Percentiles rank a stretch among this genome's conserved stretches.
phyloP scores from a whole-genome alignment of 192 early-diverging fungal species.

The Rhizophagus clarus region DNA sequence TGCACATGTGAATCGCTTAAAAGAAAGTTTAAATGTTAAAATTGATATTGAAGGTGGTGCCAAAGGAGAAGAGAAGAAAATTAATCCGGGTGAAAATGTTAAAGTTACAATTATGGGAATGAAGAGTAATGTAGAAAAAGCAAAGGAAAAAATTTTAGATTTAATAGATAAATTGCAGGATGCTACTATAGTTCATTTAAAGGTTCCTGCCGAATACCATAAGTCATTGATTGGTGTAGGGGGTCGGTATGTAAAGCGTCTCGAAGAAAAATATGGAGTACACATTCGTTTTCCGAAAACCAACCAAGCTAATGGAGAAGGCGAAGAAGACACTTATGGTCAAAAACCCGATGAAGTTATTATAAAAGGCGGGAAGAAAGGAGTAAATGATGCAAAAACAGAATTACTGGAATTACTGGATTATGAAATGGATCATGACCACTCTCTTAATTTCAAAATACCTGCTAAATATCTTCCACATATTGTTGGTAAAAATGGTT shows the following conservation, averaged over 20 bases:
- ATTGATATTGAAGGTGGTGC: constrained; percentile 62
- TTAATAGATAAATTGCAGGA: constrained; percentile 70
- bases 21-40: constrained; percentile 73
- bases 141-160: constrained; percentile 68
- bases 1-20: constrained; percentile 77
- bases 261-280: constrained; percentile 79
- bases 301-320: constrained; percentile 38
- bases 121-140: constrained; percentile 72
- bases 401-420: constrained; percentile 84
- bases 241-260: constrained; percentile 69
- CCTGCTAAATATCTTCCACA: constrained; percentile 68
- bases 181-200: constrained; percentile 56
- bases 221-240: constrained; percentile 69
- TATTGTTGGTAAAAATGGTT: constrained; percentile 77
- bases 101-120: constrained; percentile 79
- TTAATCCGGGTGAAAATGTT: constrained; percentile 45
- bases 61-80: constrained; percentile 43
- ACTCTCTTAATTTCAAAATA: constrained; percentile 64
- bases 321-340: constrained; percentile 55
- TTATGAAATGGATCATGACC: constrained; percentile 78
- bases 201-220: constrained; percentile 66
- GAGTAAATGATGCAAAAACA: constrained; percentile 74
- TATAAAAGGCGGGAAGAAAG: constrained; percentile 83
- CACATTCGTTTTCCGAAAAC: constrained; percentile 70
- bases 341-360: constrained; percentile 68